These are phyloP conservation scores for Leptoxyphium fumago DNA, from an alignment of 2,329 filamentous ascomycete genomes.

Conservation along the genomic window DNA sequence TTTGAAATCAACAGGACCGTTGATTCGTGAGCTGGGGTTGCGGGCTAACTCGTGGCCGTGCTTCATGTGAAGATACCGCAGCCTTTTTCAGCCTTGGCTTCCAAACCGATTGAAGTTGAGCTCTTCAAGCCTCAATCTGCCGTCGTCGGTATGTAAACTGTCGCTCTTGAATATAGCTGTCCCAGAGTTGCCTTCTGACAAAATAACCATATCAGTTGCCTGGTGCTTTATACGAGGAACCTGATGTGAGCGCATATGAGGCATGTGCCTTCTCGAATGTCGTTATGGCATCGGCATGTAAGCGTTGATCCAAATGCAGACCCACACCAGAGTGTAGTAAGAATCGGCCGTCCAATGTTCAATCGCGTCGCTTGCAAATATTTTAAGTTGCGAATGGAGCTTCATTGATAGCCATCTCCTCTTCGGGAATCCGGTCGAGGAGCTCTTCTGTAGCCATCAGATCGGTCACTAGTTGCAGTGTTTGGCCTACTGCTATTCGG, in stretches of 20 bases:
- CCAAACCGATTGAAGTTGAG: not conserved
- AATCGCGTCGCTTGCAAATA: not conserved
- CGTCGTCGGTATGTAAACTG: not conserved
- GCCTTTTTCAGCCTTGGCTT: not conserved
- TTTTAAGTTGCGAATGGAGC: not conserved
- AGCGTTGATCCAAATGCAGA: not conserved
- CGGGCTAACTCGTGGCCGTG: not conserved
- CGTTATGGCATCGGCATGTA: not conserved
- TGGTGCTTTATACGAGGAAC: not conserved
- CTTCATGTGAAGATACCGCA: not conserved
- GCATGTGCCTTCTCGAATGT: not conserved
- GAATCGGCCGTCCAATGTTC: not conserved
- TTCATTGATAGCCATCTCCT: constrained; percentile 3
- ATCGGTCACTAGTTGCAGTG: constrained; percentile 14
- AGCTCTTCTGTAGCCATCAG: constrained; percentile 12
- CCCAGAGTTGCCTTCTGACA: not conserved
- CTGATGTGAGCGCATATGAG: not conserved
- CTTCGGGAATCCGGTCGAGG: constrained; percentile 4
- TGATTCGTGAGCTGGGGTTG: not conserved
- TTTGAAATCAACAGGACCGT: not conserved
- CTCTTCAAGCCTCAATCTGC: not conserved
- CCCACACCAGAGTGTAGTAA: not conserved
- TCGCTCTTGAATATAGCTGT: not conserved
- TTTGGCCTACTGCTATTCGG: constrained; percentile 9
- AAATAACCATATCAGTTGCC: no score